Base-by-base conservation (phyloP, 2,329 filamentous ascomycete species). In the Calonectria henricotiae region DNA sequence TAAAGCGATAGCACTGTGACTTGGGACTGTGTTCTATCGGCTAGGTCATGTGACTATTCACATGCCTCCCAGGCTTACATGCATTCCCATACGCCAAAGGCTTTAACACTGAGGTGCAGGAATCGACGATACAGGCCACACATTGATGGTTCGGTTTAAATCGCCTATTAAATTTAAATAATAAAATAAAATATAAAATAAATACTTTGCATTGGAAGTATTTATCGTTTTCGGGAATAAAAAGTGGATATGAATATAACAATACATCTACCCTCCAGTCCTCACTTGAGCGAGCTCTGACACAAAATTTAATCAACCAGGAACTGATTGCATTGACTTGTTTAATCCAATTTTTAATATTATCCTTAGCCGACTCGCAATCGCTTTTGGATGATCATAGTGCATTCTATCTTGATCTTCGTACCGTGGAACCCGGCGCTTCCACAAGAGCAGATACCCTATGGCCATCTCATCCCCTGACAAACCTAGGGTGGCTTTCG, bases 21-120 rank as follows among this genome's bases (percentile, higher is more conserved):
- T 1, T 0, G 1, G 6, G 11, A 78, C 76, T 76, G 76, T 78
- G 55, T 62, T 60, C 51, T 77, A 76, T 78, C 63, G 20, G 20
- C 6, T 20, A 12, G 27, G 67, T 77, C 77, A 77, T 73, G 73
- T 78, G 75, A 78, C 44, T 63, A 1, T 43, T 49, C 62, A 67
- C 43, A 60, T 68, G 67, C 27, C 17, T 27, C 35, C 51, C 20
- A 44, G 32, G 35, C 13, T 15, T 32, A 47, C 51, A 7, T 58
- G 32, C 35, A 27, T 23, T 37, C 32, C 9, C 51, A 39, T 23
- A 39, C 51, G 32, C 12, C 6, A 17, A 46, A 6, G 8, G 35
- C 2, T 13, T 13, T 25, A 11, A 15, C 9, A 39, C 12, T 39
- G 35, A 25, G n/a, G 6, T 58, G 35, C 20, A 35, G n/a, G 12